phyloP scores from a whole-genome alignment of 2,329 filamentous ascomycete genomes.

The Dendrostoma leiphaemia region DNA sequence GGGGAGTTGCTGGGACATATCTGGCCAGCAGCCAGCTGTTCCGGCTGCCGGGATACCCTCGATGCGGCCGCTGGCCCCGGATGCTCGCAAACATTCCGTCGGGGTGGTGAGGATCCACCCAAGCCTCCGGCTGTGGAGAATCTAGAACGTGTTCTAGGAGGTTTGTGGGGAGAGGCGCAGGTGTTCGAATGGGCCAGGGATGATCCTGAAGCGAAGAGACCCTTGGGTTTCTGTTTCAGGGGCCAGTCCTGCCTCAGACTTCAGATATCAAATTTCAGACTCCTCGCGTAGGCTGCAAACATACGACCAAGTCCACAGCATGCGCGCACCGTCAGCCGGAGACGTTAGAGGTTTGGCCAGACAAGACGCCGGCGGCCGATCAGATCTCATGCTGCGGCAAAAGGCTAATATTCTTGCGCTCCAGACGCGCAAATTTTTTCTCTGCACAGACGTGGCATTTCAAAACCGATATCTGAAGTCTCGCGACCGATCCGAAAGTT shows the following conservation, averaged over 20 bases:
- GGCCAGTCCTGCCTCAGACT: background rate
- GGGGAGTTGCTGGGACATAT: too few relatives aligned
- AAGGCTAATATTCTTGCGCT: too few relatives aligned
- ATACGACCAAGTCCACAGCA: too few relatives aligned
- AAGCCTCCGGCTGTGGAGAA: conserved; percentile 12
- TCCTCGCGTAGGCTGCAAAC: background rate
- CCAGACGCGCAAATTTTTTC: background rate
- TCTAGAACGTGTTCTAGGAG: conserved; percentile 9
- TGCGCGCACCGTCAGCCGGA: too few relatives aligned
- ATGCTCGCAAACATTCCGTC: conserved; percentile 8
- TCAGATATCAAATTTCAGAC: background rate
- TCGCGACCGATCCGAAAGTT: background rate
- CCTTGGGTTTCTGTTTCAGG: background rate
- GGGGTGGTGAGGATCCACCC: conserved; percentile 6
- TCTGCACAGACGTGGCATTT: background rate
- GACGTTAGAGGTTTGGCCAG: too few relatives aligned
- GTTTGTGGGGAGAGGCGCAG: conserved; percentile 9
- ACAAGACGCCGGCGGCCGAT: too few relatives aligned
- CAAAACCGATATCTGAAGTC: background rate
- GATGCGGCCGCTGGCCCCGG: too few relatives aligned
- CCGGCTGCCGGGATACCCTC: conserved; percentile 7
- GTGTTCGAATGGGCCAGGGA: background rate
- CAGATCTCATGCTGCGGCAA: too few relatives aligned
- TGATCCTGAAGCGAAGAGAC: background rate
- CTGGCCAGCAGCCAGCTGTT: background rate